Percentiles rank a stretch among this genome's conserved stretches.
Conservation (phyloP, 176 grass and related monocot species). For the Phoenix dactylifera region DNA sequence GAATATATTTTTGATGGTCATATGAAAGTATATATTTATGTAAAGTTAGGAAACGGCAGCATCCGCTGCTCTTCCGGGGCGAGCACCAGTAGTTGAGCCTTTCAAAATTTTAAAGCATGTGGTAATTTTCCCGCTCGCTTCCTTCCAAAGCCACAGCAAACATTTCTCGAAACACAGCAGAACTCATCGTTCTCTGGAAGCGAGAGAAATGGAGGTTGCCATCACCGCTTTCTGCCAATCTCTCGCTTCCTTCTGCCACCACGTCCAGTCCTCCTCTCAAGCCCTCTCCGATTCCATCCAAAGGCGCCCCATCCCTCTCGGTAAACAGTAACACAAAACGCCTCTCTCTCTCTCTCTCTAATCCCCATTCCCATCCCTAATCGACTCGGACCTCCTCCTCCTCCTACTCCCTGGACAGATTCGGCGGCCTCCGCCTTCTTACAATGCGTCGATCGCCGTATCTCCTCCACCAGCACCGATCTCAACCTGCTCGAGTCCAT, state of each 20-base stretch:
- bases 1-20: too few relatives aligned
- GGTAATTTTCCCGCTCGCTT: too few relatives aligned
- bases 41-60: too few relatives aligned
- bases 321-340: constrained; percentile 3
- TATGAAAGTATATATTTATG: too few relatives aligned
- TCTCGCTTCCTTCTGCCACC: constrained; percentile 43
- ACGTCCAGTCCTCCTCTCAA: constrained; percentile 44
- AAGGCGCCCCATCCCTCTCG: constrained; percentile 54
- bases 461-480: constrained; percentile 40
- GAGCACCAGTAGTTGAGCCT: too few relatives aligned
- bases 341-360: constrained; percentile 1
- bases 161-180: too few relatives aligned
- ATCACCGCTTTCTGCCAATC: constrained; percentile 43
- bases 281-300: constrained; percentile 62
- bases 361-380: too few relatives aligned
- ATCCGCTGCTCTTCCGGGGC: too few relatives aligned
- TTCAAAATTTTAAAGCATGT: too few relatives aligned
- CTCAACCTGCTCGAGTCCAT: constrained; percentile 61
- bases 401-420: constrained; percentile 23
- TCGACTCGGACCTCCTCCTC: background rate
- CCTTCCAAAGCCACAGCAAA: too few relatives aligned
- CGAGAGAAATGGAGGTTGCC: constrained; percentile 33
- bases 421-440: constrained; percentile 56
- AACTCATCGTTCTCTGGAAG: too few relatives aligned
- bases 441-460: constrained; percentile 35